These are phyloP conservation scores for Plasmodium coatneyi DNA, from an alignment of 169 alveolate species.

Conservation along the genomic window DNA sequence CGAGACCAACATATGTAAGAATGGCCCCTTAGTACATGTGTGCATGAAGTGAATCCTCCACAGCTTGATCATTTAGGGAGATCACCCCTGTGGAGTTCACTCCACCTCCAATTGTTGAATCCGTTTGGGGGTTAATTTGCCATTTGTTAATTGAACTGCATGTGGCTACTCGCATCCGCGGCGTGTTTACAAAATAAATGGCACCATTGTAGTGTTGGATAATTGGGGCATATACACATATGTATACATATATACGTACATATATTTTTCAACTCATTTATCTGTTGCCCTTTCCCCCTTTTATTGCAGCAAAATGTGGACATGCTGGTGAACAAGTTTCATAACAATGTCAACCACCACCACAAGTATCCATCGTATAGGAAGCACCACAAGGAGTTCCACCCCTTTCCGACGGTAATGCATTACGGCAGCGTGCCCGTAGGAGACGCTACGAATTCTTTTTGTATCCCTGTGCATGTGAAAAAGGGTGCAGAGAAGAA, in stretches of 20 bases:
- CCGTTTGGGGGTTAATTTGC: not conserved
- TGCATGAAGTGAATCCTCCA: not conserved
- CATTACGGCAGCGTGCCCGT: not conserved
- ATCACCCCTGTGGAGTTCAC: not conserved
- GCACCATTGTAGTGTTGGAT: not conserved
- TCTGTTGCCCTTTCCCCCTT: not conserved
- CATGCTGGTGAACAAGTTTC: constrained; percentile 50
- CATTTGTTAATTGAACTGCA: not conserved
- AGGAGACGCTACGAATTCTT: not conserved
- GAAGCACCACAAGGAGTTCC: constrained; percentile 13
- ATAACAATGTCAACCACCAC: constrained; percentile 2
- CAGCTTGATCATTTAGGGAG: not conserved
- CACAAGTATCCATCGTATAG: constrained; percentile 2
- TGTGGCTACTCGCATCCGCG: not conserved
- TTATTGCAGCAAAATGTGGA: constrained; percentile 39
- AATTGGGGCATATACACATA: not conserved
- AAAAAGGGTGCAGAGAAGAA: not conserved
- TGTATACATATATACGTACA: not conserved
- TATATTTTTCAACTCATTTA: not conserved
- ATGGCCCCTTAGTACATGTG: not conserved
- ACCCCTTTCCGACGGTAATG: constrained; percentile 35
- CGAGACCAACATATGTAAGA: constrained; percentile 41
- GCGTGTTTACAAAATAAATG: not conserved
- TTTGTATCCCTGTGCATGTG: not conserved
- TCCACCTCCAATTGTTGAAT: not conserved